A percentile compares a stretch with the other conserved stretches of the same genome.
These are phyloP conservation scores for Mycena epipterygia DNA, from an alignment of 768 basidiomycete genomes.

Conservation along the genomic window DNA sequence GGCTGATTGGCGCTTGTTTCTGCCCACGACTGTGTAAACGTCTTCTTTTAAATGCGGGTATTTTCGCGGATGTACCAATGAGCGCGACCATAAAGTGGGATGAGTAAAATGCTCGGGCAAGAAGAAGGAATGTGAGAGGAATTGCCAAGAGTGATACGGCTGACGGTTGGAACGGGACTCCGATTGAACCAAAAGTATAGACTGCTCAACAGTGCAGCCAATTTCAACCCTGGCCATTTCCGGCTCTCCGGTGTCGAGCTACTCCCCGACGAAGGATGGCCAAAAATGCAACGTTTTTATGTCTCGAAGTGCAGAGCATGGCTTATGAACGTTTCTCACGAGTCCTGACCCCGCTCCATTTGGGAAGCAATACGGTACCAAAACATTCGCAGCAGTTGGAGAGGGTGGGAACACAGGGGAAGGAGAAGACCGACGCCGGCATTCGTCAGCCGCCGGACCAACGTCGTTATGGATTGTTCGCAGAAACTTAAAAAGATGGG, in stretches of 20 bases:
- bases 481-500: no score
- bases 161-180: not conserved
- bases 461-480: no score
- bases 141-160: not conserved
- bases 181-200: not conserved
- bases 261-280: not conserved
- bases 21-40: slow-evolving; percentile 7
- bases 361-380: no score
- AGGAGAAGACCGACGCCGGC: no score
- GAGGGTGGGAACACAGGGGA: no score
- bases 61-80: slow-evolving; percentile 15
- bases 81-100: not conserved
- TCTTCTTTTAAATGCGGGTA: not conserved
- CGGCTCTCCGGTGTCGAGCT: not conserved
- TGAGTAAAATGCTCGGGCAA: not conserved
- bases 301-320: no score
- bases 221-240: not conserved
- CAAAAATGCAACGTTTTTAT: not conserved
- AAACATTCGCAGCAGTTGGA: no score
- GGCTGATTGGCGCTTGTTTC: not conserved
- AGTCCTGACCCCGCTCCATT: no score
- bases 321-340: no score
- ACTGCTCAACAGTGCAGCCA: not conserved
- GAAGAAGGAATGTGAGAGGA: slow-evolving; percentile 5
- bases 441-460: no score